Evolutionary conservation across 2,329 filamentous ascomycete species (phyloP).

Genomic region (Colletotrichum eleusines): DNA sequence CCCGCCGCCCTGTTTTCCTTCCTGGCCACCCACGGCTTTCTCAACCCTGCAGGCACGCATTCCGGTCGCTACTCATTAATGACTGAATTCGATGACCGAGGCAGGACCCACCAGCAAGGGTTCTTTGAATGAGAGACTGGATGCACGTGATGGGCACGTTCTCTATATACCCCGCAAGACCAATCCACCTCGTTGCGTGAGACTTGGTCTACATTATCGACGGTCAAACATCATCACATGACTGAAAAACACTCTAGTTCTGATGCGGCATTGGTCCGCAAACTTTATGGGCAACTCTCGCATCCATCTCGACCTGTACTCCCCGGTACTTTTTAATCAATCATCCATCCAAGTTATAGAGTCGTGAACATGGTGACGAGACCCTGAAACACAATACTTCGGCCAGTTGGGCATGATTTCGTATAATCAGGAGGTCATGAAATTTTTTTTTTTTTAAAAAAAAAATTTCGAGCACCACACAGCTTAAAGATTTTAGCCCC

Average conservation of each 20-base stretch:
- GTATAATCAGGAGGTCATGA: too few relatives aligned
- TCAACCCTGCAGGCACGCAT: background rate
- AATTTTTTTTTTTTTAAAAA: too few relatives aligned
- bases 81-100: too few relatives aligned
- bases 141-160: conserved; percentile 67
- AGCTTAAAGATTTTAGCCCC: too few relatives aligned
- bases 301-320: too few relatives aligned
- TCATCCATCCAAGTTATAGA: too few relatives aligned
- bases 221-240: conserved; percentile 22
- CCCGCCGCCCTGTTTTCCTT: background rate
- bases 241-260: conserved; percentile 20
- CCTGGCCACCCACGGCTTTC: background rate
- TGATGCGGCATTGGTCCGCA: conserved; percentile 20
- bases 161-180: conserved; percentile 71
- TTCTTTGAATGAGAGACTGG: too few relatives aligned
- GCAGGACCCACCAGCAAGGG: conserved; percentile 54
- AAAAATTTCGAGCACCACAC: too few relatives aligned
- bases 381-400: too few relatives aligned
- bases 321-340: too few relatives aligned
- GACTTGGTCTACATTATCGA: conserved; percentile 12
- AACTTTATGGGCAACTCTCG: conserved; percentile 15
- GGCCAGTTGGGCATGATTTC: too few relatives aligned
- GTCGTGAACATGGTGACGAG: too few relatives aligned
- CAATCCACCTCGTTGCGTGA: conserved; percentile 60
- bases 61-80: conserved; percentile 2